Base-by-base conservation (phyloP, 1,284 basidiomycete genomes). In the Phylloporus sp. region DNA sequence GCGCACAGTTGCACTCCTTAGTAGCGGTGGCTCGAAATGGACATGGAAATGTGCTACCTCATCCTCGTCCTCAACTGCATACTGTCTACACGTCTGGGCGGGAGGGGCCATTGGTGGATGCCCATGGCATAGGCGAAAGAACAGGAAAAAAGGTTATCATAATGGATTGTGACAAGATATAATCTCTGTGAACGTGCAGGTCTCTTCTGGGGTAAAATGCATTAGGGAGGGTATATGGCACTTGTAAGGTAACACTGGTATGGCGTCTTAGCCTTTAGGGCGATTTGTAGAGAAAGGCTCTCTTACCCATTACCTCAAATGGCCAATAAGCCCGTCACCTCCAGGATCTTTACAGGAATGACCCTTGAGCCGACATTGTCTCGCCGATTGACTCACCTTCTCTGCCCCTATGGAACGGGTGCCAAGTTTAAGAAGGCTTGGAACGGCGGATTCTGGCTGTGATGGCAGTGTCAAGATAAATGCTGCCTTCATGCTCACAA, bases 251-350 rank as follows among this genome's bases (percentile, higher is more conserved):
- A 96, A 79, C 52, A 96, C 92, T 94, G 68, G 37, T 13, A 18
- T 26, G 46, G 20, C 28, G 13, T 22, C 54, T 72, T 32, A 73
- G 65, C 47, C 22, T 49, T 51, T 50, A 18, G 57, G 39, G 40
- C 8, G 20, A 24, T 34, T 2, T 8, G 12, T 4, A 39, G 40
- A 6, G 29, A 29, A 58, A 58, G 44, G 22, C 10, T 68, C 84
- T 68, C 11, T 58, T 68, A 93, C 92, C 77, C 64, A 98, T 79
- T 20, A 93, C 83, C 76, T 98, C 96, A 73, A 92, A 98, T 0
- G 96, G 96, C 96, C 96, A 98, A 34, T 89, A 86, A 2, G 96
- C 96, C 96, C 96, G 98, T 88, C 93, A 98, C 1, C 96, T n/a
- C n/a, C n/a, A n/a, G n/a, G n/a, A 20, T 31, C 49, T 34, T 42